Evolutionary conservation across 2,329 filamentous ascomycete species (phyloP).

Genomic region (Rutstroemia sp.): DNA sequence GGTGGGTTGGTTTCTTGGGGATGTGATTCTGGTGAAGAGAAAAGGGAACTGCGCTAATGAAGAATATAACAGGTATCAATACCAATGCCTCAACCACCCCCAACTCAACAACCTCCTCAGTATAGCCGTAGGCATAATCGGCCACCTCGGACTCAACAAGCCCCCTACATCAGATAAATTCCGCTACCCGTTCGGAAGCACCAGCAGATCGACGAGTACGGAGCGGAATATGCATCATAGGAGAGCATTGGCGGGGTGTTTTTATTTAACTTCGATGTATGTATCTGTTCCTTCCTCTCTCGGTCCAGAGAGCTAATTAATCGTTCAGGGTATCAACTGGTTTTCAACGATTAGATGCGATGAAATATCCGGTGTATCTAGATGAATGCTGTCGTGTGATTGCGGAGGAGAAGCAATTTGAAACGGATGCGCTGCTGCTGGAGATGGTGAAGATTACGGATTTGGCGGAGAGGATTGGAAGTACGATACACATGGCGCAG

Average conservation of each 20-base stretch:
- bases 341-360: conserved; percentile 3
- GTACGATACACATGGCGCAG: neutral
- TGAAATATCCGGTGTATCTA: conserved; percentile 2
- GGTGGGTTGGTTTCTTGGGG: neutral
- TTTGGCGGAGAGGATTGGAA: neutral
- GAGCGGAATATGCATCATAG: conserved; percentile 4
- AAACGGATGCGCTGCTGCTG: neutral
- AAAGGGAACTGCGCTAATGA: neutral
- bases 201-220: neutral
- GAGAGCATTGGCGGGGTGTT: neutral
- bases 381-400: neutral
- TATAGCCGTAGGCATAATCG: neutral
- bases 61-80: conserved; percentile 4
- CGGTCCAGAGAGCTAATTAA: neutral
- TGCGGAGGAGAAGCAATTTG: neutral
- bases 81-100: conserved; percentile 6
- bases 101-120: conserved; percentile 6
- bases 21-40: neutral
- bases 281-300: neutral
- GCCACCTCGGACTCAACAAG: neutral
- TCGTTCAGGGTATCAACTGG: neutral
- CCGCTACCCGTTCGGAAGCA: neutral
- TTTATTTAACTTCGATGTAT: conserved; percentile 6
- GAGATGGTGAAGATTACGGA: neutral
- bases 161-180: neutral